Base-by-base conservation (phyloP, 164 flowering plant genomes). In the Umbellularia californica region DNA sequence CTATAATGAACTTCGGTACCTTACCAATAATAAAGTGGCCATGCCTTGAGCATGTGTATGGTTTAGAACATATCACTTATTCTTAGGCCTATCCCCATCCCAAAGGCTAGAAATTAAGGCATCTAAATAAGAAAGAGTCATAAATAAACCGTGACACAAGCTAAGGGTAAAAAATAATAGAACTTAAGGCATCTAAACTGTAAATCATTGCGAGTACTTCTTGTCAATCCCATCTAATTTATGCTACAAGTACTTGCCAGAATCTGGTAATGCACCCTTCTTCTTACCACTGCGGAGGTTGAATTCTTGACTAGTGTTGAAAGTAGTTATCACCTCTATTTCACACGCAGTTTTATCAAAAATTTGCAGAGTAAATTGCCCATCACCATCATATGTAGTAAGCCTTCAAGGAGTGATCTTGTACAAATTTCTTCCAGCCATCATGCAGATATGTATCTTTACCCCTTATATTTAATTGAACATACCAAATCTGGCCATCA, bases 311-410 rank as follows among this genome's bases (percentile, higher is more conserved):
- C 14, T 63, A 22, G 60, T 41, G 10, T 4, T 51, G 55, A 15
- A 51, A 51, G 55, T 23, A 23, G 0, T 47, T 13, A 19, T 30
- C 33, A 47, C 58, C 27, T 55, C 63, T 71, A 77, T 60, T 66
- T 74, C 76, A 47, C 75, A 76, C 25, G 76, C 79, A 74, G 19
- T 41, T 73, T 41, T 65, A 64, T 70, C 73, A 69, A 76, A 76
- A 50, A 81, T 76, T 27, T 47, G 41, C 9, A 81, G 76, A 17
- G 3, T 19, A 51, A 81, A 79, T 6, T 22, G 22, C 79, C 74
- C 63, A 22, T 76, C 65, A n/a, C 79, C 81, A 76, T 81, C 75
- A 75, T 78, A 76, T 66, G 23, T 51, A 77, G 22, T 52, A 50
- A 2, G 22, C 47, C n/a, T 35, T 30, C 47, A 81, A 55, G 7